Base-by-base conservation (phyloP, 306 rosid genomes). In the Arachis hypogaea region DNA sequence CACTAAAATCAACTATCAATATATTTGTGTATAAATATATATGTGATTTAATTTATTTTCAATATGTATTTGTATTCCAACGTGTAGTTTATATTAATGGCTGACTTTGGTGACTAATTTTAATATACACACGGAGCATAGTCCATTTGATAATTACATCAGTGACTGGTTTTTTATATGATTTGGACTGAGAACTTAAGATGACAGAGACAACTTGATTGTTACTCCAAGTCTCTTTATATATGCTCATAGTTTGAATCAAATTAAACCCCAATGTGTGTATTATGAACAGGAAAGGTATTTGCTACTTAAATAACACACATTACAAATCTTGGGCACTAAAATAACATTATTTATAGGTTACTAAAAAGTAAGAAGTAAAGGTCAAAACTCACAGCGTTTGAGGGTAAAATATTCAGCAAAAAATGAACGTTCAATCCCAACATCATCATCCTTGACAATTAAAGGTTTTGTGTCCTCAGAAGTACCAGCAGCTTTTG, bases 331-430 rank as follows among this genome's bases (percentile, higher is more conserved):
- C n/a, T 67, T 58, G 18, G 43, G 1, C 63, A 59, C 50, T 11
- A 52, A 59, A 51, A 22, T 14, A 56, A 67, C 71, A 65, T 65
- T 59, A 59, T 66, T 11, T 79, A 54, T 11, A 29, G 59, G 49
- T 56, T 30, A 57, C 40, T 30, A 40, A 9, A n/a, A 22, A 55
- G 71, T 55, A 59, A 30, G 69, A 62, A 73, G 69, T 69, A 72
- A 51, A 65, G 71, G 68, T 69, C 44, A 71, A 52, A 73, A 81
- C 96, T 83, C 83, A 93, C 96, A 80, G 78, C 82, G 85, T 40
- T 78, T 79, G 41, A 69, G 72, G 75, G 88, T 47, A 47, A 80
- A 78, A 76, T 73, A 77, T 74, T 73, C 80, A 52, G 77, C 63
- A 49, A 84, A 78, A 73, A 86, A 77, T 43, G 92, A 92, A 83